Evolutionary conservation across 1,284 basidiomycete genomes (phyloP), one percentile per base, ranked within the genome.

Genomic region (Vanrija sp.): DNA sequence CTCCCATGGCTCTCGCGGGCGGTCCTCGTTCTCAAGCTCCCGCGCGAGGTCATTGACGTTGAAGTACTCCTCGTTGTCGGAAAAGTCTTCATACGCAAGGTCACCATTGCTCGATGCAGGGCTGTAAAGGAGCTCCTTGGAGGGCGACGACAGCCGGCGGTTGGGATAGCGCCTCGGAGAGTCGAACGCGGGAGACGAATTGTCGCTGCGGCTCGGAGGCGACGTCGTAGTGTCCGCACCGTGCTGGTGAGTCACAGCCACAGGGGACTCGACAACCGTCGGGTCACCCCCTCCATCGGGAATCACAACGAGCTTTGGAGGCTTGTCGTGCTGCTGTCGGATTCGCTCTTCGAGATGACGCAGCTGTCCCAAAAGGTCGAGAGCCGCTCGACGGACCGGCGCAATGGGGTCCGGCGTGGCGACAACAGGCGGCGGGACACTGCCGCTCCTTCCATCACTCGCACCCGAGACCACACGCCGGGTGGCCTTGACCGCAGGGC

Each of bases 301-400:
- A 14, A 53, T 41, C 15, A 61, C 42, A 10, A 57, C 56, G 4
- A 59, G 54, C 3, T 22, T 47, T 15, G 56, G 56, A 1, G 47
- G 37, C 6, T 38, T n/a, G 19, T 50, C 47, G 39, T 47, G 41
- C 16, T 56, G 52, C 9, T 65, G 38, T 4, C 71, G 50, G 6
- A 70, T 49, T 4, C 56, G 47, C 51, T 76, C 75, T 55, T 76
- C 75, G 18, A 75, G 50, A 0, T 48, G 56, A 37, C 73, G 47
- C 14, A 76, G 56, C 18, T 60, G 51, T 6, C 63, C 63, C 14
- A 76, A 56, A 0, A 76, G 67, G 15, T 75, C 72, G 35, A 76
- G 51, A 1, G 73, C 75, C 1, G 67, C 64, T 46, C 65, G 54
- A 22, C 54, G 57, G n/a, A 59, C 38, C 9, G 50, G 53, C 20